Base-by-base conservation (phyloP, 2,329 filamentous ascomycete genomes). In the Trichoderma cornu-damae region DNA sequence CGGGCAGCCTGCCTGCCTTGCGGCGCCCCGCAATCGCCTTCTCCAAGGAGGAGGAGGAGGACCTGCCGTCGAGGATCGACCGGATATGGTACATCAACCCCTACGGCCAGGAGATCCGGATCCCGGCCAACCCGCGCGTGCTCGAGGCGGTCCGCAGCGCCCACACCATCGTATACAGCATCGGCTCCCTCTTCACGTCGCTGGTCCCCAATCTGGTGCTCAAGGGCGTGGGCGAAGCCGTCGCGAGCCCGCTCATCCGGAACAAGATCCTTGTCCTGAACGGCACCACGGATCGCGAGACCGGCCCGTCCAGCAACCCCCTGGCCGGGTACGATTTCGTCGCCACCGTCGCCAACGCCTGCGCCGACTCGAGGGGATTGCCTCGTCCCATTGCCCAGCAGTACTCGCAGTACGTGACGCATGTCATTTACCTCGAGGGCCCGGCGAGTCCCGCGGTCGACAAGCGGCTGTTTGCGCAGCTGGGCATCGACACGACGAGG, bases 71-170 rank as follows among this genome's bases (percentile, higher is more conserved):
- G 0, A 81, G 89, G 26, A 96, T 97, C 64, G 79, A 86, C 55
- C 77, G 92, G 2, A 80, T 97, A 30, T 97, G 91, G 90, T 97
- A 97, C 75, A 97, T 97, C 75, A 97, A 96, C 67, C 93, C 93
- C 0, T 97, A 96, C 70, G 93, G 93, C n/a, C 90, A 96, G 69
- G 92, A 96, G 72, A 96, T 97, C 63, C 84, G 86, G 16, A 89
- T 92, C 0, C 81, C 86, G 0, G 88, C 90, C 2, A 97, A 96
- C 66, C 86, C 90, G 0, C 85, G 90, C 50, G 90, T 93, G 0
- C 65, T 96, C 0, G 80, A 84, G 6, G 84, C 90, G 0, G 70
- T 97, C 1, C 74, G 76, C 14, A 73, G 75, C 1, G 81, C 88
- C 0, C 80, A 84, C 57, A 86, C 84, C 1, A 79, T 96, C 7